Evolutionary conservation across 225 moss, liverwort and hornwort species (phyloP), one percentile per base, ranked within the genome.

Genomic region (Sphagnum contortum): DNA sequence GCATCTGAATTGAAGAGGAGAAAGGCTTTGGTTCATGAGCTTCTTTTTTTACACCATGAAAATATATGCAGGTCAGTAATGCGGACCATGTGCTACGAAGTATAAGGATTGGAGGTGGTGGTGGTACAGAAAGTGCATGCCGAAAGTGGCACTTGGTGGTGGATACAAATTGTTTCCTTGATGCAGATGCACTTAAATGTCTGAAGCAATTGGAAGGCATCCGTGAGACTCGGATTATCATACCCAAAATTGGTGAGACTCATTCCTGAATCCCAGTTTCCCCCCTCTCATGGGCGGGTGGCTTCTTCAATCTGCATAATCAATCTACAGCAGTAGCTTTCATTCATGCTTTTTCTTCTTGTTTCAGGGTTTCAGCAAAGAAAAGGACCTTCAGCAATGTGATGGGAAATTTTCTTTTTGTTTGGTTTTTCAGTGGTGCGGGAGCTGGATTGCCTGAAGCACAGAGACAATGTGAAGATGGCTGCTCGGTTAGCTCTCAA

Each of bases 91-190:
- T 69, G 63, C 74, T 84, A 6, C 66, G 80, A 74, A 83, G 75
- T 62, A 50, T 93, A 6, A 84, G 84, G 69, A 57, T 93, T 57
- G 75, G 72, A 55, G 78, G 80, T 9, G 62, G 48, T 7, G 83
- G 80, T 52, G 29, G 29, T 29, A 1, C 29, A 29, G 29, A 29
- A 29, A 29, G 29, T 29, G 66, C 69, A 47, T 65, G 79, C 44
- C 75, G 83, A 6, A 88, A 77, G 57, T 96, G 95, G 96, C 92
- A 85, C 69, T 78, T 88, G 49, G 85, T 90, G 48, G 74, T 89
- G 57, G 96, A 96, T 77, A 80, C 90, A 0, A 72, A 85, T 8
- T 88, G 88, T 73, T 72, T 96, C 59, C 55, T 92, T 9, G 72
- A 88, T 47, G 50, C 66, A 29, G 81, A 83, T 10, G 83, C 90